Percentiles rank a stretch among this genome's conserved stretches.
Conservation (phyloP, 768 basidiomycete genomes). For the Boletus edulis region DNA sequence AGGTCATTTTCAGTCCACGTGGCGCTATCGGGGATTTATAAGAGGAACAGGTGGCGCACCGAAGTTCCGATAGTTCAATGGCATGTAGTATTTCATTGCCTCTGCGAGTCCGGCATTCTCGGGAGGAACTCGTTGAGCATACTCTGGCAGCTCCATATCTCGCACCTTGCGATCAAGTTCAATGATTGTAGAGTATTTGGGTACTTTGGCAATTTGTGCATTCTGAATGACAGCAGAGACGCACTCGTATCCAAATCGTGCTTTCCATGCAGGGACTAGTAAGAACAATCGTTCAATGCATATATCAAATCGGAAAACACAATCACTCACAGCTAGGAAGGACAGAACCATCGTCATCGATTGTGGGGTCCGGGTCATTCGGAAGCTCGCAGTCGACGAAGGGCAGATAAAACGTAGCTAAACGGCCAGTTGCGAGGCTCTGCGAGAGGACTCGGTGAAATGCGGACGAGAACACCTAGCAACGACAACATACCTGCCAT, state of each 20-base stretch:
- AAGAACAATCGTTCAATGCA: background rate
- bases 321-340: conserved; percentile 55
- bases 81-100: conserved; percentile 77
- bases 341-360: conserved; percentile 55
- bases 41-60: conserved; percentile 40
- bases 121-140: conserved; percentile 51
- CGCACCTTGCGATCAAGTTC: conserved; percentile 65
- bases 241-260: conserved; percentile 63
- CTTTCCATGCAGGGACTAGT: conserved; percentile 68
- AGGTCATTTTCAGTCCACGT: background rate
- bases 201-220: conserved; percentile 60
- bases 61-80: conserved; percentile 66
- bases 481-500: conserved; percentile 56
- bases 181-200: conserved; percentile 59
- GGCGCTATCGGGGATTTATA: background rate
- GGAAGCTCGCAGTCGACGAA: conserved; percentile 74
- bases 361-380: conserved; percentile 54
- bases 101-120: conserved; percentile 50
- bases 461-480: background rate
- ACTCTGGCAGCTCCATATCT: conserved; percentile 65
- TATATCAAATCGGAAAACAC: background rate
- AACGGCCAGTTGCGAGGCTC: conserved; percentile 68
- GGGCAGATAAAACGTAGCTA: conserved; percentile 66
- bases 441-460: conserved; percentile 21
- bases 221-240: conserved; percentile 69